Evolutionary conservation across 306 rosid genomes (phyloP).

Genomic region (Hippophae rhamnoides): DNA sequence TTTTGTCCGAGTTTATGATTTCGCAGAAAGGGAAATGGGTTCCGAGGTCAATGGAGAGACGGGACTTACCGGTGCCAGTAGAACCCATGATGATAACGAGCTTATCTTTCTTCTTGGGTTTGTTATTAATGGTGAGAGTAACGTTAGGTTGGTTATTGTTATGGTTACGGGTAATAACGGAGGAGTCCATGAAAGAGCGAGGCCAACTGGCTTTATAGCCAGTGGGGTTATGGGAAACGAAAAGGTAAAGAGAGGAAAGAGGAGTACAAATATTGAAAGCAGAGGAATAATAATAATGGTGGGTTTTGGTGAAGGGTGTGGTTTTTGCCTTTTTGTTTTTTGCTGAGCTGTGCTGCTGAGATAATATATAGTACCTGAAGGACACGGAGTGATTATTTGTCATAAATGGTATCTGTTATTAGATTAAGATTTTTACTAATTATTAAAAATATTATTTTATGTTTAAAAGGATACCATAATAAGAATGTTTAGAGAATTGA

Average conservation of each 20-base stretch:
- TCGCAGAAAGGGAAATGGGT: conserved; percentile 45
- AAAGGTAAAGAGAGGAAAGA: conserved; percentile 1
- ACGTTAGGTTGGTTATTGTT: conserved; percentile 7
- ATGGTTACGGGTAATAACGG: neutral
- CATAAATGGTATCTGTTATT: too few relatives aligned
- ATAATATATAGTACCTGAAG: too few relatives aligned
- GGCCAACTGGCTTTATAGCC: conserved; percentile 1
- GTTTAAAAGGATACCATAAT: too few relatives aligned
- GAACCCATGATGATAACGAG: conserved; percentile 68
- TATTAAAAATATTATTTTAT: too few relatives aligned
- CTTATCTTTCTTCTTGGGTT: conserved; percentile 45
- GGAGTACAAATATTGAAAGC: neutral
- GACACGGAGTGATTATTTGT: too few relatives aligned
- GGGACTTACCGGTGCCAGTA: conserved; percentile 81
- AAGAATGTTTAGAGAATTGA: too few relatives aligned
- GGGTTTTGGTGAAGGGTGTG: neutral
- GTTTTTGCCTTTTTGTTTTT: neutral
- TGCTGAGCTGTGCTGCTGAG: conserved; percentile 9
- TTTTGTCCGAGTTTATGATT: conserved; percentile 81
- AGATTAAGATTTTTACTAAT: too few relatives aligned
- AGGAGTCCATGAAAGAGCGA: conserved; percentile 33
- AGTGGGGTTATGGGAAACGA: conserved; percentile 1
- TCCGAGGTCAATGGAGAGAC: conserved; percentile 76
- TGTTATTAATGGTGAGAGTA: conserved; percentile 5
- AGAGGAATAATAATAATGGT: neutral